These are phyloP conservation scores for Geotrichum klebahnii DNA, from an alignment of 1,139 yeast species.

Conservation along the genomic window DNA sequence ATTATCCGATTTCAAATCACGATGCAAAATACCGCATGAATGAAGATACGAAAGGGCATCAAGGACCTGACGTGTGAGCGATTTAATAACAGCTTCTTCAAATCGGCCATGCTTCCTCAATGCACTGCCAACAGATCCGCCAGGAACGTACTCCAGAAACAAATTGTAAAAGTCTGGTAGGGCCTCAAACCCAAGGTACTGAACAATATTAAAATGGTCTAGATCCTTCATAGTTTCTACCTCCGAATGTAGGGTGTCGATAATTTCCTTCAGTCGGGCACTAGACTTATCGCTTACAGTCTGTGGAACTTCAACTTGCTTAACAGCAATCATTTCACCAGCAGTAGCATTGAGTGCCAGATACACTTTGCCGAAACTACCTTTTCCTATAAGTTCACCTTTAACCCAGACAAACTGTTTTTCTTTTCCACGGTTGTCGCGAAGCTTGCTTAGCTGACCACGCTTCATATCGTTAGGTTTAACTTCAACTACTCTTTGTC, in stretches of 20 bases:
- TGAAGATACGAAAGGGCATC: slow-evolving; percentile 83
- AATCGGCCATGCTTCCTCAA: slow-evolving; percentile 79
- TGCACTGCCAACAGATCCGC: slow-evolving; percentile 90
- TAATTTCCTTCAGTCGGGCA: slow-evolving; percentile 51
- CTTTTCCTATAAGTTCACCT: slow-evolving; percentile 94
- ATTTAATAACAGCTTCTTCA: slow-evolving; percentile 69
- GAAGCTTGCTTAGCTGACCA: slow-evolving; percentile 52
- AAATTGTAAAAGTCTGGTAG: slow-evolving; percentile 70
- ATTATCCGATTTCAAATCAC: slow-evolving; percentile 95
- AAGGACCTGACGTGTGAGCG: slow-evolving; percentile 72
- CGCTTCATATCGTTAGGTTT: slow-evolving; percentile 63
- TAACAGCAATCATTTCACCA: slow-evolving; percentile 97
- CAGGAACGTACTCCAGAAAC: slow-evolving; percentile 92
- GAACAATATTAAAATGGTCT: slow-evolving; percentile 90
- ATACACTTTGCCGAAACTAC: slow-evolving; percentile 94
- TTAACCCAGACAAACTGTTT: slow-evolving; percentile 95
- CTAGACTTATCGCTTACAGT: slow-evolving; percentile 46
- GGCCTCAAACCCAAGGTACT: slow-evolving; percentile 87
- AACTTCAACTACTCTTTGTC: slow-evolving; percentile 88
- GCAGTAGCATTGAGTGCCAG: slow-evolving; percentile 93
- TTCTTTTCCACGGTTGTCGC: slow-evolving; percentile 61
- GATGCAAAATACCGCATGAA: slow-evolving; percentile 78
- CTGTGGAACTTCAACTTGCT: slow-evolving; percentile 75
- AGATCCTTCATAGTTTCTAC: slow-evolving; percentile 90
- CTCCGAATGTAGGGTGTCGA: slow-evolving; percentile 82